These are phyloP conservation scores for Periglandula ipomoeae DNA, from an alignment of 2,329 filamentous ascomycete genomes.

Conservation along the genomic window DNA sequence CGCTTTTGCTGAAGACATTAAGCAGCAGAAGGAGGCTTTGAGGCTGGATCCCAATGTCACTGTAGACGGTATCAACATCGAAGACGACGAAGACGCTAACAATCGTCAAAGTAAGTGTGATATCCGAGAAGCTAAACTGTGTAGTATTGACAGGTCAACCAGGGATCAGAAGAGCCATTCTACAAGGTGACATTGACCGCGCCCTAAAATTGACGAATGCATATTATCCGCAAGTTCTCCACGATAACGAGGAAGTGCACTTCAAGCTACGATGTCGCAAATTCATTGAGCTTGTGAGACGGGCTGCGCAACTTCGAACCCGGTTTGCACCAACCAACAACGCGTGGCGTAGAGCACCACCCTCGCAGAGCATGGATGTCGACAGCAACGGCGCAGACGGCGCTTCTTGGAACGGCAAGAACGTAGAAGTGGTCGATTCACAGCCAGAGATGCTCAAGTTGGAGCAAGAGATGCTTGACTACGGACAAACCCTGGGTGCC, in stretches of 20 bases:
- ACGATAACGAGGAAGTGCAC: slow-evolving; percentile 72
- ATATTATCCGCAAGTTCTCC: slow-evolving; percentile 73
- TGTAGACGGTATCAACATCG: slow-evolving; percentile 54
- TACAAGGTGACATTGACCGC: slow-evolving; percentile 86
- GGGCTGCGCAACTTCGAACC: slow-evolving; percentile 55
- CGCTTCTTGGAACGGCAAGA: slow-evolving; percentile 34
- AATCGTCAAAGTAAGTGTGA: slow-evolving; percentile 66
- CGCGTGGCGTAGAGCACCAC: slow-evolving; percentile 23
- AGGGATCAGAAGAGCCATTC: slow-evolving; percentile 80
- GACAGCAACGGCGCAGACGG: slow-evolving; percentile 39
- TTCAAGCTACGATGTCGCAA: slow-evolving; percentile 84
- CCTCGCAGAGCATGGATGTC: slow-evolving; percentile 43
- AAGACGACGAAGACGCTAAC: slow-evolving; percentile 77
- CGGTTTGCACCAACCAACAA: slow-evolving; percentile 35
- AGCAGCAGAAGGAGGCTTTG: slow-evolving; percentile 62
- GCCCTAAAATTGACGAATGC: slow-evolving; percentile 73
- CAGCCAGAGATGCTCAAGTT: slow-evolving; percentile 35
- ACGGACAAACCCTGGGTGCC: slow-evolving; percentile 67
- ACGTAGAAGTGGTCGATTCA: slow-evolving; percentile 29
- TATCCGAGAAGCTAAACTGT: background rate
- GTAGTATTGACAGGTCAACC: slow-evolving; percentile 8
- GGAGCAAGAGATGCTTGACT: slow-evolving; percentile 62
- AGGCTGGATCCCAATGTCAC: slow-evolving; percentile 43
- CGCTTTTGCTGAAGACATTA: slow-evolving; percentile 77
- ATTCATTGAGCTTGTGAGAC: slow-evolving; percentile 89